Evolutionary conservation across 306 rosid genomes (phyloP), one percentile per base, ranked within the genome.

Genomic region (Cicer judaicum): DNA sequence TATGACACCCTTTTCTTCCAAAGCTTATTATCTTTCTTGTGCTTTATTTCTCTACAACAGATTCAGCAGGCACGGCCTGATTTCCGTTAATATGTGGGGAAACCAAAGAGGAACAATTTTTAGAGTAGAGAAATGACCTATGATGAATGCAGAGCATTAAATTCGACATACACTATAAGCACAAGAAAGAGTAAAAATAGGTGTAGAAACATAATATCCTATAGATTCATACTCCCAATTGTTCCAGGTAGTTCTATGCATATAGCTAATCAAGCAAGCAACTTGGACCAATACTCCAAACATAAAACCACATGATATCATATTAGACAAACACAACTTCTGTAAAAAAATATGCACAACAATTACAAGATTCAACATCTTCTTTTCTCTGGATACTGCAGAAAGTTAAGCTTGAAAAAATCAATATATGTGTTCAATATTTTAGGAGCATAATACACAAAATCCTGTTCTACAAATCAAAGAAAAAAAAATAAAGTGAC

Each of bases 1-100:
- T 87, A 55, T 3, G 91, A 64, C n/a, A 87, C 36, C 74, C 96
- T 90, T 73, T 80, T 86, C 74, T 82, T 84, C 95, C 98, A 93
- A 16, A 87, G 75, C 49, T 79, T 78, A 41, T 72, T 63, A 59
- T 93, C 87, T 77, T 82, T 67, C n/a, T n/a, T n/a, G n/a, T n/a
- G n/a, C n/a, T n/a, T n/a, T n/a, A n/a, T n/a, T n/a, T 72, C 86
- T 90, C 96, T 10, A 11, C 62, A 19, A 34, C 88, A 78, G 92
- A 63, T 64, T 69, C 84, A 9, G 54, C 83, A 24, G 48, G 85
- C 19, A 60, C 75, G 19, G 49, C 69, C 80, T 83, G 90, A 48
- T 62, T 83, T 42, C 97, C 95, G 88, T 95, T 92, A 18, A 81
- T 81, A 46, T 82, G 80, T 50, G 88, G 84, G 62, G 82, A 76